A percentile compares a stretch with the other conserved stretches of the same genome.
Conservation (phyloP, 2,329 filamentous ascomycete species). For the Pseudogymnoascus sp. region DNA sequence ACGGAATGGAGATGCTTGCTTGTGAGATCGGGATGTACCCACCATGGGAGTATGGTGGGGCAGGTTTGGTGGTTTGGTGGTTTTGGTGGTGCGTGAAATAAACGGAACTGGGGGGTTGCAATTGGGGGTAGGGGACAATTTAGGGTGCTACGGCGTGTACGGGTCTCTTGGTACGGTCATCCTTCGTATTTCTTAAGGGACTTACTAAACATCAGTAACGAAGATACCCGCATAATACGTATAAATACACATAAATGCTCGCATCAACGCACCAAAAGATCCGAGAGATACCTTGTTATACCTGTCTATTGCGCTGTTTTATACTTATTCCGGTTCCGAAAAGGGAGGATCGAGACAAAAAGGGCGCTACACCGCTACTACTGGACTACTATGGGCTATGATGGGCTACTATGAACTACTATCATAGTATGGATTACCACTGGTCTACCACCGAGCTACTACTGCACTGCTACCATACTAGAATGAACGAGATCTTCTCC, state of each 20-base stretch:
- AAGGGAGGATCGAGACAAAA: background rate
- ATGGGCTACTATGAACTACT: too few relatives aligned
- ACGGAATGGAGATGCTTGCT: constrained; percentile 1
- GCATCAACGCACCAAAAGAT: too few relatives aligned
- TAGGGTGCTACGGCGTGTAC: background rate
- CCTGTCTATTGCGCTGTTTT: background rate
- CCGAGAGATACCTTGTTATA: too few relatives aligned
- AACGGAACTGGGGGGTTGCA: background rate
- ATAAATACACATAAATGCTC: too few relatives aligned
- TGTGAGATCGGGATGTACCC: background rate
- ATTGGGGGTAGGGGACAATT: background rate
- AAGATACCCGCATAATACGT: background rate
- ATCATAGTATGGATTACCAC: too few relatives aligned
- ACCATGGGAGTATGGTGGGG: background rate
- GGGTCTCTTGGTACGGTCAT: background rate
- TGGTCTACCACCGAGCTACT: background rate
- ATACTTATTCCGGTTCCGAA: background rate
- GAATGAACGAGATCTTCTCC: background rate
- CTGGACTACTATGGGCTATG: background rate
- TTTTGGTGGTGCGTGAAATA: background rate
- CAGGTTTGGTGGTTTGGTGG: background rate
- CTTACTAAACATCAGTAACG: background rate
- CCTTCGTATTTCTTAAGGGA: background rate
- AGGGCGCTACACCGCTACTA: constrained; percentile 4
- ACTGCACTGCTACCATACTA: background rate